These are phyloP conservation scores for Fragaria iinumae DNA, from an alignment of 306 rosid species.

Conservation along the genomic window DNA sequence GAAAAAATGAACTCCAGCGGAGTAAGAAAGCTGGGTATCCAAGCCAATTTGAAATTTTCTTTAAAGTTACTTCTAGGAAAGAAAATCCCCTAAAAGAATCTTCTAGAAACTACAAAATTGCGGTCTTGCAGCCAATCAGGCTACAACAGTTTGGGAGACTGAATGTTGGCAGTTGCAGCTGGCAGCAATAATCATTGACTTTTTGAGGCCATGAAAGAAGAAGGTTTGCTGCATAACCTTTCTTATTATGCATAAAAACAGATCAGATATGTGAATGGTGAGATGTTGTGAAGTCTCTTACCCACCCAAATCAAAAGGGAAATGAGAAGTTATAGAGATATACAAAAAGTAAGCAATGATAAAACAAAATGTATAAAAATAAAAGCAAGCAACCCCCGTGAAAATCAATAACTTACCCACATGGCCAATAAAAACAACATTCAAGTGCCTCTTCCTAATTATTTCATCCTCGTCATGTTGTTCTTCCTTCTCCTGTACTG, in stretches of 20 bases:
- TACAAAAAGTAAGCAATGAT: background rate
- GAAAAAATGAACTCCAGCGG: background rate
- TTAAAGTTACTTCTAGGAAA: background rate
- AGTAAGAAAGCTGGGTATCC: background rate
- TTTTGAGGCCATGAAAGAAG: background rate
- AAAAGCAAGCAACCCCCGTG: background rate
- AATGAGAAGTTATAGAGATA: background rate
- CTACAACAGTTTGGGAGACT: background rate
- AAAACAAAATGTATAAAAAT: too few species aligned
- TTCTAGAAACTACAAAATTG: background rate
- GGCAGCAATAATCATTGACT: background rate
- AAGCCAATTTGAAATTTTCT: background rate
- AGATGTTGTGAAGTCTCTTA: background rate
- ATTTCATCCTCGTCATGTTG: conserved; percentile 32
- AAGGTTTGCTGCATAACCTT: background rate
- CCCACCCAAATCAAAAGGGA: background rate
- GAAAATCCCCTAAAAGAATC: background rate
- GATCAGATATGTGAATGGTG: background rate
- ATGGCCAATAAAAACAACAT: conserved; percentile 94
- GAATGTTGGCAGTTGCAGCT: background rate
- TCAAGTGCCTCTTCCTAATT: conserved; percentile 68
- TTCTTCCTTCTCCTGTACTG: conserved; percentile 56
- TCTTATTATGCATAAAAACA: background rate
- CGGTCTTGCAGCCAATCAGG: background rate
- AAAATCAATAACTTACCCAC: conserved; percentile 63